phyloP scores from a whole-genome alignment of 1,139 yeast species.

The Yamadazyma diospyri region DNA sequence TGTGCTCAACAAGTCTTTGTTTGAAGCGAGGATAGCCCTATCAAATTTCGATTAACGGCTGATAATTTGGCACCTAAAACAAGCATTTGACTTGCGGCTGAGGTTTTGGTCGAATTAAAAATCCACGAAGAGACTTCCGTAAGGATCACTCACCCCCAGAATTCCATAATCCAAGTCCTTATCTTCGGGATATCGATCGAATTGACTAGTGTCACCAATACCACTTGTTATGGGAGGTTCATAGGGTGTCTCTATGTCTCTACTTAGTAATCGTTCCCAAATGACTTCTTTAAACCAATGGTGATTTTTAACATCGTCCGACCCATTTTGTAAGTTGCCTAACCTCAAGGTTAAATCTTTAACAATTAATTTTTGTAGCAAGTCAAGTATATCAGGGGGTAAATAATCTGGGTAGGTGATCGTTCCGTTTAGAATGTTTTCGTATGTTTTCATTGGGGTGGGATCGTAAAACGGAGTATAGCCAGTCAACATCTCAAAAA shows the following conservation, averaged over 20 bases:
- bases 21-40: too few relatives aligned
- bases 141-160: conserved; percentile 44
- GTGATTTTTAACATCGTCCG: conserved; percentile 54
- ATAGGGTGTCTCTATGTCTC: conserved; percentile 61
- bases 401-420: conserved; percentile 49
- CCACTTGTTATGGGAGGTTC: conserved; percentile 64
- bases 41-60: too few relatives aligned
- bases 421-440: conserved; percentile 52
- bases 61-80: too few relatives aligned
- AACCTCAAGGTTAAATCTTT: conserved; percentile 54
- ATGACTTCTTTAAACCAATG: conserved; percentile 60
- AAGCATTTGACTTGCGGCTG: too few relatives aligned
- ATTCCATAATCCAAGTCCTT: conserved; percentile 52
- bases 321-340: conserved; percentile 57
- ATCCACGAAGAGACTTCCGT: conserved; percentile 46
- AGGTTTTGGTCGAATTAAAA: too few relatives aligned
- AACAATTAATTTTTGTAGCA: conserved; percentile 47
- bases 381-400: conserved; percentile 50
- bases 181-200: conserved; percentile 57
- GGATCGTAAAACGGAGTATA: conserved; percentile 61
- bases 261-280: conserved; percentile 55
- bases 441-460: conserved; percentile 61
- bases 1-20: too few relatives aligned
- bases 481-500: conserved; percentile 61
- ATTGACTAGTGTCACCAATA: conserved; percentile 61